Percentiles rank a stretch among this genome's conserved stretches.
Evolutionary conservation across 305 asterid species (phyloP).

Genomic region (Fraxinus angustifolia): DNA sequence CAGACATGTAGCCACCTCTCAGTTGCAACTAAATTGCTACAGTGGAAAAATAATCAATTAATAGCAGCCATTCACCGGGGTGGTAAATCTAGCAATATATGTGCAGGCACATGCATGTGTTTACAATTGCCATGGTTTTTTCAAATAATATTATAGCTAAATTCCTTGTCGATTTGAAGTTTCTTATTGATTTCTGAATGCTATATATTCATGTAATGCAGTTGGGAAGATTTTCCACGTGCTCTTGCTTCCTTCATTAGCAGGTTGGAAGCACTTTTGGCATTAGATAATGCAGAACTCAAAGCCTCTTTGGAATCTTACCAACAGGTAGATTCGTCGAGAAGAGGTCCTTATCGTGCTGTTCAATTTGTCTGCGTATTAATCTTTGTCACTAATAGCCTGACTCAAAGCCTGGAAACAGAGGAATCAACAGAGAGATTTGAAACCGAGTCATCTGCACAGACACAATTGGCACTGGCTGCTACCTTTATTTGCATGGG

Average conservation of each 20-base stretch:
- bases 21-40: neutral
- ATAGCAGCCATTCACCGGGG: neutral
- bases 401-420: conserved; percentile 32
- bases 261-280: conserved; percentile 52
- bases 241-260: conserved; percentile 53
- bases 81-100: neutral
- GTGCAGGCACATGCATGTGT: neutral
- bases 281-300: conserved; percentile 45
- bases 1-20: neutral
- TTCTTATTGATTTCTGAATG: conserved; percentile 9
- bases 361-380: conserved; percentile 69
- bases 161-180: neutral
- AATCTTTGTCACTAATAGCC: conserved; percentile 57
- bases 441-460: conserved; percentile 30
- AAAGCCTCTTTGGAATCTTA: conserved; percentile 48
- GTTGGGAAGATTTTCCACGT: conserved; percentile 66
- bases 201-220: conserved; percentile 33
- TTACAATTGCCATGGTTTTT: neutral
- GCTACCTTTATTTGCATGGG: conserved; percentile 67
- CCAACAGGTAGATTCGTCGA: conserved; percentile 46
- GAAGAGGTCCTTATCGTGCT: conserved; percentile 69
- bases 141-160: neutral
- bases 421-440: conserved; percentile 35
- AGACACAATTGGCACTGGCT: conserved; percentile 44
- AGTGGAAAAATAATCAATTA: neutral